Base-by-base conservation (phyloP, 1,284 basidiomycete species). In the Malassezia globosa region DNA sequence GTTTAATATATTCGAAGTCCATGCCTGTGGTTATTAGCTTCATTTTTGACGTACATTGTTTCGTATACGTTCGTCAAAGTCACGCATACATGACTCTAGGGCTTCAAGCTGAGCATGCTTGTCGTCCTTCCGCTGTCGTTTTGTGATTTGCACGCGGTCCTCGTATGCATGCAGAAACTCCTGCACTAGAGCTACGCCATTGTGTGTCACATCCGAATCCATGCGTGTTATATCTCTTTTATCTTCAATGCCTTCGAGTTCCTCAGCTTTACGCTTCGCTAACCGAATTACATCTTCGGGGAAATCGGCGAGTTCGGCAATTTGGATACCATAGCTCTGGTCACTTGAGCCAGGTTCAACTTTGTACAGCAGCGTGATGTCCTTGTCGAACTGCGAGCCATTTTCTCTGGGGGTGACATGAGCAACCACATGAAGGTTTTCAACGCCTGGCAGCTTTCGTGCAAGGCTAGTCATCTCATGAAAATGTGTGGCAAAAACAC, bases 241-340 rank as follows among this genome's bases (percentile, higher is more conserved):
- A 21, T 50, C 54, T 19, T 82, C 82, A 72, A 90, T 92, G 66
- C 95, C 89, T 74, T 99, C 94, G 24, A 99, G 76, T 60, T 96
- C 92, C 60, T 92, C 87, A 0, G 92, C 92, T 69, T 96, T 97
- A 38, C 84, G 79, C 73, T 87, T 87, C 4, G 94, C 94, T 42
- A 89, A 85, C 76, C 83, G 86, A 54, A 96, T 81, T 4, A 97
- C 90, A 55, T 81, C 83, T 48, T 90, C 85, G 0, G 92, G 94
- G 74, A 99, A 97, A 67, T 92, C 87, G 10, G 94, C 92, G 29
- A 97, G 76, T 69, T 92, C 81, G 0, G 94, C 94, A 18, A 99
- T 94, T 61, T 97, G 90, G 37, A 99, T 97, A 73, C 94, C 94
- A 65, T 96, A 95, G 68, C 87, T 90, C 73, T 96, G 92, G 67